A percentile compares a stretch with the other conserved stretches of the same genome.
phyloP scores from a whole-genome alignment of 148 eudicot species.

The Rhododendron henanense region DNA sequence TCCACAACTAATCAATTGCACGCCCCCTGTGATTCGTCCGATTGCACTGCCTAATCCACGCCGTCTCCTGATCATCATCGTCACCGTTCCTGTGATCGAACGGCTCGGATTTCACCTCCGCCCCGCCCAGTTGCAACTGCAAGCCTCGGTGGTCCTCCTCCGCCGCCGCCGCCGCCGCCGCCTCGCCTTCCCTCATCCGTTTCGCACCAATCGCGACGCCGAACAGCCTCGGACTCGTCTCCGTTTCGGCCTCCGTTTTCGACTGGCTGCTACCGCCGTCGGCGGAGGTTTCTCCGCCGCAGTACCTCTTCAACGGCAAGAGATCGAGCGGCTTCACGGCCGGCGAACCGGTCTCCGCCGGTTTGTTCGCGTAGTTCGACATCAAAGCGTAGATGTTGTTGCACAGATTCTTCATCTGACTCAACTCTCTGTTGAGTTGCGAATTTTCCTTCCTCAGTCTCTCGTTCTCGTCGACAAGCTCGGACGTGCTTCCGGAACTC shows the following conservation, averaged over 20 bases:
- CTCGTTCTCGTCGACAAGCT: conserved; percentile 68
- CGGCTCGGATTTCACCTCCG: conserved; percentile 65
- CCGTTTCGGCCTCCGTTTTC: conserved; percentile 19
- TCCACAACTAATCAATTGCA: conserved; percentile 13
- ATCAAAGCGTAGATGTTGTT: conserved; percentile 60
- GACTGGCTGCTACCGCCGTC: conserved; percentile 8
- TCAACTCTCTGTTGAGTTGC: conserved; percentile 60
- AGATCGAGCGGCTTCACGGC: conserved; percentile 41
- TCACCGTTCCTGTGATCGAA: conserved; percentile 29
- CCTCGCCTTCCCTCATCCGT: conserved; percentile 41
- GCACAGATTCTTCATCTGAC: conserved; percentile 66
- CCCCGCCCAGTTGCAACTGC: conserved; percentile 39
- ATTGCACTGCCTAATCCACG: conserved; percentile 30
- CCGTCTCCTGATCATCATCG: conserved; percentile 6
- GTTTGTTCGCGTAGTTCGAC: conserved; percentile 38
- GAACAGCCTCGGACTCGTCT: conserved; percentile 38
- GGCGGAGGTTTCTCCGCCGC: conserved; percentile 4
- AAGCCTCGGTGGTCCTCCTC: conserved; percentile 21
- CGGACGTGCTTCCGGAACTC: conserved; percentile 25
- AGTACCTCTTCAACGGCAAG: conserved; percentile 28
- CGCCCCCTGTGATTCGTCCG: conserved; percentile 22
- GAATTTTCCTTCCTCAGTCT: conserved; percentile 55
- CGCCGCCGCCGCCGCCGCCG: conserved; percentile 11
- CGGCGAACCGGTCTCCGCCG: not conserved
- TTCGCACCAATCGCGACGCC: conserved; percentile 67